A percentile compares a stretch with the other conserved stretches of the same genome.
Evolutionary conservation across 202 grass and related monocot genomes (phyloP).

Genomic region (Cymbopogon flexuosus): DNA sequence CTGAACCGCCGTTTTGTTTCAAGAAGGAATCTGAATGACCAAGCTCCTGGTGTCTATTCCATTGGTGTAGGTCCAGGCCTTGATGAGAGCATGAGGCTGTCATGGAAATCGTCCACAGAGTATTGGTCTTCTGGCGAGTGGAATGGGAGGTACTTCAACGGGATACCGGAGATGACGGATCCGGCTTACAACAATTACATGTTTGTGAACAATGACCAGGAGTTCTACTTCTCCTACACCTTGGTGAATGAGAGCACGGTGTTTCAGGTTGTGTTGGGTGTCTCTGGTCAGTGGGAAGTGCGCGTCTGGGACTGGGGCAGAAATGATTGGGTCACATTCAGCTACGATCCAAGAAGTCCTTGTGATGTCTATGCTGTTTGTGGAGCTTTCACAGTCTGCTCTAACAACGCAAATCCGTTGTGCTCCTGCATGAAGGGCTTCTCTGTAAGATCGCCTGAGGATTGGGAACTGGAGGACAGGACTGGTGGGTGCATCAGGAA

Average conservation of each 20-base stretch:
- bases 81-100: conserved; percentile 1
- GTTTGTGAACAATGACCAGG: not conserved
- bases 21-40: conserved; percentile 27
- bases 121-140: conserved; percentile 44
- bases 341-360: not conserved
- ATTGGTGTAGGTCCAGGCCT: not conserved
- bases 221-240: conserved; percentile 39
- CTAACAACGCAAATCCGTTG: not conserved
- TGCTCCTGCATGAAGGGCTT: conserved; percentile 47
- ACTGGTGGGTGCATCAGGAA: conserved; percentile 37
- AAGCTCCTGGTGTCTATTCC: conserved; percentile 33
- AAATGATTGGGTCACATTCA: not conserved
- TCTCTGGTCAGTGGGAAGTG: conserved; percentile 24
- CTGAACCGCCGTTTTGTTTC: conserved; percentile 10
- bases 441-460: not conserved
- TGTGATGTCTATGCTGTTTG: not conserved
- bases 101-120: not conserved
- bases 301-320: not conserved
- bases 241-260: not conserved
- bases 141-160: conserved; percentile 8
- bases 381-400: conserved; percentile 41
- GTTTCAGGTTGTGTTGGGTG: not conserved
- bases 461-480: conserved; percentile 35
- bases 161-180: not conserved
- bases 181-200: not conserved